Evolutionary conservation across 73 alveolate species (phyloP).

Genomic region (Tetrahymena borealis): DNA sequence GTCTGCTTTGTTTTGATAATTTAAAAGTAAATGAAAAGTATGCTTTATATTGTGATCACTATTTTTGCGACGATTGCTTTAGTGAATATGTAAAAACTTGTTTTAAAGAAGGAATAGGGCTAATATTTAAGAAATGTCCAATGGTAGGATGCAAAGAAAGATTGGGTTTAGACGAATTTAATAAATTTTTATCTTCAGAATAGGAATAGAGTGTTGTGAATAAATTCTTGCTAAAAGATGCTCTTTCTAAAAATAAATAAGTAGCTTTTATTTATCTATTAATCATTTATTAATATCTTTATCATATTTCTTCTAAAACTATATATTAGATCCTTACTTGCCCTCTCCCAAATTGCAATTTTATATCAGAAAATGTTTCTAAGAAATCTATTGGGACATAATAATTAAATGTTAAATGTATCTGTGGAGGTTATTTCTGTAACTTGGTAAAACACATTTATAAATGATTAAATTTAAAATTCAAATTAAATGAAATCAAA

Average conservation of each 20-base stretch:
- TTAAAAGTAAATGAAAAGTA: neutral
- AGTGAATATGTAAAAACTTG: neutral
- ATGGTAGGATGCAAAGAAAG: neutral
- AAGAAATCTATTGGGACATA: neutral
- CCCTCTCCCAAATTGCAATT: neutral
- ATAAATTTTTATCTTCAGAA: neutral
- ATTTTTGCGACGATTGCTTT: neutral
- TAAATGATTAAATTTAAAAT: no score
- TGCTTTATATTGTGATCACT: neutral
- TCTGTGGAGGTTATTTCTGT: neutral
- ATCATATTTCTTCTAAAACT: neutral
- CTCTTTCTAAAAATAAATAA: neutral
- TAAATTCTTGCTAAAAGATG: neutral
- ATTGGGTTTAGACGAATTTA: neutral
- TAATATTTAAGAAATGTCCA: neutral
- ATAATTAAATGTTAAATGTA: neutral
- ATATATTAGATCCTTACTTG: constrained; percentile 1
- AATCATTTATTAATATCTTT: neutral
- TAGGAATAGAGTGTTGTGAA: neutral
- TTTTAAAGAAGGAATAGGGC: neutral
- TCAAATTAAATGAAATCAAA: no score
- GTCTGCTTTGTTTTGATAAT: neutral
- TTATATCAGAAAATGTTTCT: neutral
- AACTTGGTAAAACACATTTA: neutral
- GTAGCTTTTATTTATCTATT: no score